These are phyloP conservation scores for Caloboletus firmus DNA, from an alignment of 1,284 basidiomycete species.

Conservation along the genomic window DNA sequence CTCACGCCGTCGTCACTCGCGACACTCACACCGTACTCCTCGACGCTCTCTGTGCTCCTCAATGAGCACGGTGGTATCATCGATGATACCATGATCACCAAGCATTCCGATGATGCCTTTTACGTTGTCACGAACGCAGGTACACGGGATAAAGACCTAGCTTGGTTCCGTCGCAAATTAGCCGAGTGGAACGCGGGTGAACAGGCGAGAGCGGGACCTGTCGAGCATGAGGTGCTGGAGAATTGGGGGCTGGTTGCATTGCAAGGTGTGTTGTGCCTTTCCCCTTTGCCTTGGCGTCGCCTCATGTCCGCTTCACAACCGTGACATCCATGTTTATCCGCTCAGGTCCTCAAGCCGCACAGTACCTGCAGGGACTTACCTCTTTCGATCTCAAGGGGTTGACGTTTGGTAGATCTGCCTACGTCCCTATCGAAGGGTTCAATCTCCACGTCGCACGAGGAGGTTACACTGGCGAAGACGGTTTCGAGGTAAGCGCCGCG, in stretches of 20 bases:
- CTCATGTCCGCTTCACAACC: background rate
- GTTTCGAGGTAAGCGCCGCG: conserved; percentile 79
- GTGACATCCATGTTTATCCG: background rate
- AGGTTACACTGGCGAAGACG: conserved; percentile 98
- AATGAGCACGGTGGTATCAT: conserved; percentile 93
- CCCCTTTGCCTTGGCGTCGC: background rate
- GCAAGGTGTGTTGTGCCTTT: conserved; percentile 57
- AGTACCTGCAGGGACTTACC: conserved; percentile 74
- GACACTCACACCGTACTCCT: conserved; percentile 66
- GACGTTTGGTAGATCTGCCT: conserved; percentile 80
- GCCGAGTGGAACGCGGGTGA: conserved; percentile 72
- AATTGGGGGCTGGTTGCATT: conserved; percentile 89
- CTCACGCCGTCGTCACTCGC: conserved; percentile 81
- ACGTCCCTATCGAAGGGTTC: conserved; percentile 73
- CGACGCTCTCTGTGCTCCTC: conserved; percentile 85
- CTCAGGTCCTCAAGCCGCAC: conserved; percentile 80
- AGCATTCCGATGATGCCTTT: conserved; percentile 75
- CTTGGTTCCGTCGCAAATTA: conserved; percentile 73
- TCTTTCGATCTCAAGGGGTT: conserved; percentile 70
- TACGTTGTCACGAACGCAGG: conserved; percentile 98
- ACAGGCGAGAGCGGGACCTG: conserved; percentile 52
- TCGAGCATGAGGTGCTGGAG: conserved; percentile 82
- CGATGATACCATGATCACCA: conserved; percentile 90
- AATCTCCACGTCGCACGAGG: conserved; percentile 92
- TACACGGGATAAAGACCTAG: conserved; percentile 76